Percentiles rank a stretch among this genome's conserved stretches.
Evolutionary conservation across 345 rosid species (phyloP).

Genomic region (Anastatica hierochuntica): DNA sequence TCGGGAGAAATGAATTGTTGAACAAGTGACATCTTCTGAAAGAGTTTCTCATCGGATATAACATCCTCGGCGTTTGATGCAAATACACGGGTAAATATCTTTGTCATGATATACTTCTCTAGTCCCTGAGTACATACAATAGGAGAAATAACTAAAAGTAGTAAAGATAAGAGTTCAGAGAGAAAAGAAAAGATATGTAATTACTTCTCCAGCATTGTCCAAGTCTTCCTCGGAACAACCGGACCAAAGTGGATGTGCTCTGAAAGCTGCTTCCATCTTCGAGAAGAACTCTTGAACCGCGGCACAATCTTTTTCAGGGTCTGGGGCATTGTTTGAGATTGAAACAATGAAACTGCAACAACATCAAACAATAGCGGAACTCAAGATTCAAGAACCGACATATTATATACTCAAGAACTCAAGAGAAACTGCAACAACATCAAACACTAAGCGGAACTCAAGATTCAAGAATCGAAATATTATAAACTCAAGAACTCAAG

Average conservation of each 20-base stretch:
- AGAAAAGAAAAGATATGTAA: not conserved
- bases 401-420: too few relatives aligned
- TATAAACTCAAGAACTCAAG: too few relatives aligned
- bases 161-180: not conserved
- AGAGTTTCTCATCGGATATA: conserved; percentile 60
- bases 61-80: conserved; percentile 84
- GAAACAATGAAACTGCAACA: conserved; percentile 81
- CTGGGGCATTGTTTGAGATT: conserved; percentile 75
- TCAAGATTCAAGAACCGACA: not conserved
- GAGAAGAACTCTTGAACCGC: conserved; percentile 62
- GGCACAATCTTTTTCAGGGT: conserved; percentile 72
- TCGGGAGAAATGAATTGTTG: conserved; percentile 85
- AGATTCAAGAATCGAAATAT: not conserved
- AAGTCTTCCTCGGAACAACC: conserved; percentile 95
- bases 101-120: conserved; percentile 98
- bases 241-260: conserved; percentile 91
- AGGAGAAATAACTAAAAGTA: not conserved
- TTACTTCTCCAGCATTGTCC: conserved; percentile 85
- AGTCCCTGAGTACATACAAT: too few relatives aligned
- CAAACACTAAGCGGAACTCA: too few relatives aligned
- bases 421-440: too few relatives aligned
- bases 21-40: conserved; percentile 70
- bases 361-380: too few relatives aligned
- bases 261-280: conserved; percentile 81
- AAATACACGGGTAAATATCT: conserved; percentile 80